Base-by-base conservation (phyloP, 805 yeast genomes). In the Yamadazyma scolyti region DNA sequence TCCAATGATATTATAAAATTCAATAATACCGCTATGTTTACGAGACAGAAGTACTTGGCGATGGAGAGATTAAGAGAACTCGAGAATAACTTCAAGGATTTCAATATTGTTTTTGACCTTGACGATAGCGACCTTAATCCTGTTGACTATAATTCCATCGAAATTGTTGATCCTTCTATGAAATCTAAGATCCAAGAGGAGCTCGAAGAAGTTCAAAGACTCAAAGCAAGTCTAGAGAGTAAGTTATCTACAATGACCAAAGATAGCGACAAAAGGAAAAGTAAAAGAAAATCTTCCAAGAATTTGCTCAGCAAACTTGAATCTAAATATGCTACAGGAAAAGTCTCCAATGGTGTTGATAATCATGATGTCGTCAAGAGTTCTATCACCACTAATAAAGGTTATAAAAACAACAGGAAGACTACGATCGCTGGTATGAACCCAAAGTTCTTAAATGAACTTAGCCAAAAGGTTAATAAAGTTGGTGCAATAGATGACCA, bases 1-100 rank as follows among this genome's bases (percentile, higher is more conserved):
- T 79, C 89, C 1, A 84, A 84, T 52, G 87, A 78, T 40, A 79
- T 83, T 23, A 71, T 84, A 53, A 83, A 82, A 48, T 75, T 68
- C 43, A 82, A 82, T 54, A 71, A 75, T 32, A 71, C 72, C 38
- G 79, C 82, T 28, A 49, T 73, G 46, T 68, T 79, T 54, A 65
- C 70, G 26, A 73, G 73, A 38, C 81, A 79, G 46, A 82, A 78
- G 46, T 49, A 65, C 30, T 65, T 75, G 52, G 90, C 90, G 0
- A 63, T 85, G 67, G 82, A 79, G 35, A 68, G 95, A 43, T 65
- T 89, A 34, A 63, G 73, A 20, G 82, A 81, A 40, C 67, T 89
- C 32, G 93, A 86, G 50, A 61, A 63, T 16, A 71, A 74, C 36
- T 81, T 82, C 46, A 71, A 77, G 36, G 83, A 77, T 43, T 72